Evolutionary conservation across 2,329 filamentous ascomycete species (phyloP).

Genomic region (Paecilomyces dactylethromorphus): DNA sequence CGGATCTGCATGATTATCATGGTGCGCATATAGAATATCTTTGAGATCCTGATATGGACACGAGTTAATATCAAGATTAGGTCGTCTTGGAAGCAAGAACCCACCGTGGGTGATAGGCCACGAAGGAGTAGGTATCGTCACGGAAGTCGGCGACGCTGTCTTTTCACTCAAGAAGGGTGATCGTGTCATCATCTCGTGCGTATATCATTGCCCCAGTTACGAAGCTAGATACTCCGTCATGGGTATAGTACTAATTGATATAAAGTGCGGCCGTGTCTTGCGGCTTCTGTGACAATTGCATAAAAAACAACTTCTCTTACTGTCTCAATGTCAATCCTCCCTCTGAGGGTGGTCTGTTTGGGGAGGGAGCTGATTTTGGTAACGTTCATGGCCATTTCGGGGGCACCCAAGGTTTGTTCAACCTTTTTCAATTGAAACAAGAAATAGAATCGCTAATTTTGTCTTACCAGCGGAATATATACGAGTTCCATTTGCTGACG

Average conservation of each 20-base stretch:
- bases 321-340: slow-evolving; percentile 1
- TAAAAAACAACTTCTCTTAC: background rate
- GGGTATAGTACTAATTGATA: background rate
- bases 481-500: slow-evolving; percentile 13
- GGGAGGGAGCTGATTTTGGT: background rate
- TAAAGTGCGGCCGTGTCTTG: background rate
- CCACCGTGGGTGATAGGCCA: slow-evolving; percentile 19
- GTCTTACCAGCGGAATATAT: slow-evolving; percentile 9
- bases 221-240: too few relatives aligned
- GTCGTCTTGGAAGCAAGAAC: slow-evolving; percentile 8
- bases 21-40: slow-evolving; percentile 9
- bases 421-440: background rate
- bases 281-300: slow-evolving; percentile 1
- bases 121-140: slow-evolving; percentile 16
- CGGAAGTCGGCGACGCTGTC: slow-evolving; percentile 12
- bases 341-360: background rate
- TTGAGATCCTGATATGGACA: too few relatives aligned
- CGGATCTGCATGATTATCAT: slow-evolving; percentile 28
- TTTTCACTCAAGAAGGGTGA: slow-evolving; percentile 11
- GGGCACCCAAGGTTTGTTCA: slow-evolving; percentile 8
- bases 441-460: background rate
- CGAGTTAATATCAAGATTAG: background rate
- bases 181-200: slow-evolving; percentile 9
- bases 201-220: background rate
- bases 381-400: slow-evolving; percentile 1